Conservation (phyloP, 352 stramenopile species). For the Phytophthora niederhauseri region DNA sequence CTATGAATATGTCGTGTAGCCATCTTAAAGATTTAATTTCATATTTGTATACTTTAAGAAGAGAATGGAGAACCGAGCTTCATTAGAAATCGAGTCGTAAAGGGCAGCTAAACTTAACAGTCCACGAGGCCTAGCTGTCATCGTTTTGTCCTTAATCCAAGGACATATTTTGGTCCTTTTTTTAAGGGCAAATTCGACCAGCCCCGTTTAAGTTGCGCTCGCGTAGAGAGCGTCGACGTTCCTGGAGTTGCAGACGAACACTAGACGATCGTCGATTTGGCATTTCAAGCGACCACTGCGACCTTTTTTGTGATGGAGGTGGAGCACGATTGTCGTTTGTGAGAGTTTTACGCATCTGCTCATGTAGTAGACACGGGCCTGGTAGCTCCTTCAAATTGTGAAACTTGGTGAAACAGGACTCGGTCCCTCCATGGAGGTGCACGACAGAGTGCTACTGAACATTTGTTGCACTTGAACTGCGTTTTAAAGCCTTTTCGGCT, state of each 20-base stretch:
- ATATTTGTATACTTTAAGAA: no score
- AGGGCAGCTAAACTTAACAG: neutral
- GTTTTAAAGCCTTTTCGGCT: conserved; percentile 11
- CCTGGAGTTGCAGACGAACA: neutral
- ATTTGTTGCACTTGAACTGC: conserved; percentile 6
- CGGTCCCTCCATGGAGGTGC: neutral
- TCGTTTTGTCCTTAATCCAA: neutral
- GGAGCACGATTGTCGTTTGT: conserved; percentile 7
- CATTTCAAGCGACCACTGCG: neutral
- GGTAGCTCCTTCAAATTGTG: conserved; percentile 5
- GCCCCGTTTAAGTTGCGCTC: neutral
- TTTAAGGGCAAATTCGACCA: neutral
- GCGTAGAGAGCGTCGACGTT: neutral
- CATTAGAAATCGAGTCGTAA: neutral
- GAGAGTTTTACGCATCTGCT: conserved; percentile 3
- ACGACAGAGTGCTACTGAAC: neutral
- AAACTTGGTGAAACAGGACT: conserved; percentile 9
- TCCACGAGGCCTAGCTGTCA: neutral
- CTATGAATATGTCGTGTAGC: no score
- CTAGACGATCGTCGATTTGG: neutral
- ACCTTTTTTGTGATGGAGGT: neutral
- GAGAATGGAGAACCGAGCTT: neutral
- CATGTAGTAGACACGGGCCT: conserved; percentile 1
- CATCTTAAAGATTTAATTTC: no score
- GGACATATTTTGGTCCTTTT: neutral